These are phyloP conservation scores for Medicago arabica DNA, from an alignment of 306 rosid genomes.

Conservation along the genomic window DNA sequence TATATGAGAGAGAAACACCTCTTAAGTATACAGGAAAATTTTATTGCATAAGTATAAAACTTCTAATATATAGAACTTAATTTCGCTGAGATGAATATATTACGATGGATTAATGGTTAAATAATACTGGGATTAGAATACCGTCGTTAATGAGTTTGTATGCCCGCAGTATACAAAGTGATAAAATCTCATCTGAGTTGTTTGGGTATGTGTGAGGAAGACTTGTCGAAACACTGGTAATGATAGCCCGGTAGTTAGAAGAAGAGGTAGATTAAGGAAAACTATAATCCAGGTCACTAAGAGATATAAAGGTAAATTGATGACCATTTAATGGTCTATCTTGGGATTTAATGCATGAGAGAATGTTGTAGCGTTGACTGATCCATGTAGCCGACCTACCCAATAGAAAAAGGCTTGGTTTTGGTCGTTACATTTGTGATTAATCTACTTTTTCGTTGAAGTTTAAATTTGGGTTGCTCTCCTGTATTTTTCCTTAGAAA, in stretches of 20 bases:
- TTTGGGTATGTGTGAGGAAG: neutral
- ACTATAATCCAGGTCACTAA: neutral
- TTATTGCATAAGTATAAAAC: neutral
- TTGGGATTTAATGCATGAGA: neutral
- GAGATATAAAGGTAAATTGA: neutral
- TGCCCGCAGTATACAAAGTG: neutral
- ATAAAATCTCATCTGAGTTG: neutral
- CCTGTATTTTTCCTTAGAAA: slow-evolving; percentile 11
- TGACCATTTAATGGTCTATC: neutral
- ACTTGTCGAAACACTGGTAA: neutral
- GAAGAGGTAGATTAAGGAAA: neutral
- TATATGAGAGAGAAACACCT: neutral
- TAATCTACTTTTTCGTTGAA: slow-evolving; percentile 22
- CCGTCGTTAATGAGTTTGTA: neutral
- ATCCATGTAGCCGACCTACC: neutral
- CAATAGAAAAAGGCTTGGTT: neutral
- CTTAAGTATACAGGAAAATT: neutral
- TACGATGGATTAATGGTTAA: neutral
- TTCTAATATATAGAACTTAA: neutral
- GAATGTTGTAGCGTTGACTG: neutral
- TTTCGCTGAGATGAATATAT: neutral
- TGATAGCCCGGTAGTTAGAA: neutral
- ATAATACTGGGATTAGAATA: neutral
- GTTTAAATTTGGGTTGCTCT: slow-evolving; percentile 29
- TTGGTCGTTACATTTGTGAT: neutral